Evolutionary conservation across 257 asterid genomes (phyloP), one percentile per base, ranked within the genome.

Genomic region (Jacaranda copaia): DNA sequence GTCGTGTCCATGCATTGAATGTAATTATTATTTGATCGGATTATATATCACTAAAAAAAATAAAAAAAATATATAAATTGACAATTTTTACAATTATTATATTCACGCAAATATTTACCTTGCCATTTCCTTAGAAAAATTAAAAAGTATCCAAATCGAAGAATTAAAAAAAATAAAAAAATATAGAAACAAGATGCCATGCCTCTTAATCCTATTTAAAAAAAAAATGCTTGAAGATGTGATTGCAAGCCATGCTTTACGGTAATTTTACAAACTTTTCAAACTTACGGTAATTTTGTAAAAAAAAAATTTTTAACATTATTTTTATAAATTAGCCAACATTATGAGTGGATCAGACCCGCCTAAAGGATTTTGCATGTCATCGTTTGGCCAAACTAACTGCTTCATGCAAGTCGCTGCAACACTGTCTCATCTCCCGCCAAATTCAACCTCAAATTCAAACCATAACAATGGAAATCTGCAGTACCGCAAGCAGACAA

Each of bases 401-500:
- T 60, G 81, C 81, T 69, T 69, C 70, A 25, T 70, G 69, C 81
- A 78, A 72, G 40, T 53, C 52, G 35, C 58, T 19, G 6, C 68
- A 32, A 53, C 72, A 15, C 65, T 68, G 5, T 68, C 43, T 68
- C 68, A 43, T 62, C 49, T 65, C 68, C 77, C 84, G 72, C 84
- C 86, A 65, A 57, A 72, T 76, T 76, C 80, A 12, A 49, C 64
- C 36, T 46, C 81, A 36, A 7, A 52, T 48, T 76, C 84, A 19
- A 70, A 77, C 61, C 15, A 49, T 68, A 63, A 42, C 11, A 8
- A 73, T 35, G 53, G 73, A 70, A 72, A 46, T 36, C 79, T 39
- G 32, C 56, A 57, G 32, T 51, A 57, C 70, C 80, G 84, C 46
- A 85, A 79, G 64, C 79, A 76, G 11, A 16, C 80, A 9, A 75